Percentiles rank a stretch among this genome's conserved stretches.
Evolutionary conservation across 2,329 filamentous ascomycete genomes (phyloP).

Genomic region (Calonectria naviculata): DNA sequence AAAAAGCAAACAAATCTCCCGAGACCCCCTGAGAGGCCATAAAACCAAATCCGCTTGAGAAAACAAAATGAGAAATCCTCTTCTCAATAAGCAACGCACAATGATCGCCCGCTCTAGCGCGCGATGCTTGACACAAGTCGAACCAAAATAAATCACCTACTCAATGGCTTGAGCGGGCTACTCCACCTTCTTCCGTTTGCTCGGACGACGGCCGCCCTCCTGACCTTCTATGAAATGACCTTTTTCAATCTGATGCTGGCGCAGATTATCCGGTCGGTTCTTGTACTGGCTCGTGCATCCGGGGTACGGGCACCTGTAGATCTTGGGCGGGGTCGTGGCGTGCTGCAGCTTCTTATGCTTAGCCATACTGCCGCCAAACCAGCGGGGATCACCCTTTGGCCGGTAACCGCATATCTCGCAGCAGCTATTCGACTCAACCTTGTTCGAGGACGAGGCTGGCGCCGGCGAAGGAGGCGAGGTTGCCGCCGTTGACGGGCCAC

Average conservation of each 20-base stretch:
- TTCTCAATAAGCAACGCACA: not conserved
- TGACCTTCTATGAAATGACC: conserved; percentile 62
- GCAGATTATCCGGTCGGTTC: conserved; percentile 66
- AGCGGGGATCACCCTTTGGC: conserved; percentile 66
- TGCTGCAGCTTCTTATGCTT: conserved; percentile 69
- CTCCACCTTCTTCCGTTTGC: conserved; percentile 59
- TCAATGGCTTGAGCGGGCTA: not conserved
- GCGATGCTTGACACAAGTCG: not conserved
- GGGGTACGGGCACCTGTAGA: conserved; percentile 64
- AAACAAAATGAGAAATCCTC: not conserved
- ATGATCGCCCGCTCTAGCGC: not conserved
- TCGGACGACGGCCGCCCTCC: conserved; percentile 49
- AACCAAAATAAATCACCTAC: not conserved
- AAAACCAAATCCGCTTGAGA: not conserved
- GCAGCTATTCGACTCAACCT: conserved; percentile 56
- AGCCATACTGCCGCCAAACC: conserved; percentile 69
- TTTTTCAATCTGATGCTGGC: conserved; percentile 68
- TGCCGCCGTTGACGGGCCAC: conserved; percentile 34
- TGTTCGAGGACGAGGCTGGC: conserved; percentile 33
- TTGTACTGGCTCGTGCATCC: conserved; percentile 66
- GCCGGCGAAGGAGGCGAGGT: conserved; percentile 39
- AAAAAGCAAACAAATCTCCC: conserved; percentile 15
- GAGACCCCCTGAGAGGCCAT: not conserved
- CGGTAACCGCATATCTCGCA: conserved; percentile 66
- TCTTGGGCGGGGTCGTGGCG: conserved; percentile 58